Percentiles rank a stretch among this genome's conserved stretches.
phyloP scores from a whole-genome alignment of 441 rosid species.

The Hura crepitans region DNA sequence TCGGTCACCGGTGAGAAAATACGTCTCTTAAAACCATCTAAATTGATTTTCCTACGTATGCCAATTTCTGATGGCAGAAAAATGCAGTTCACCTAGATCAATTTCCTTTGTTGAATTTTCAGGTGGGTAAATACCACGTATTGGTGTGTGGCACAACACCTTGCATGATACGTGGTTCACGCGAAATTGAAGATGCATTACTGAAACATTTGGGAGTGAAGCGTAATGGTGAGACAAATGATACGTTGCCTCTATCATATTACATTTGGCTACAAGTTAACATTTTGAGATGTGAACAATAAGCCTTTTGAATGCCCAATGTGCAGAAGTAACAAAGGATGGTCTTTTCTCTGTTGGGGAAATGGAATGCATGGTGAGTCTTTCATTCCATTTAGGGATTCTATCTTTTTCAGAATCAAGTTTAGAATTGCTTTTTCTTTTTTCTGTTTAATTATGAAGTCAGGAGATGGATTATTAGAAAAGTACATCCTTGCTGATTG shows the following conservation, averaged over 20 bases:
- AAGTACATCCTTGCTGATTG: conserved; percentile 1
- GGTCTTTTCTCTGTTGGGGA: conserved; percentile 98
- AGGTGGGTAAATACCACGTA: conserved; percentile 97
- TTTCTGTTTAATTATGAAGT: conserved; percentile 6
- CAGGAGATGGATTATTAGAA: not conserved
- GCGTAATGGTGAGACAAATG: conserved; percentile 65
- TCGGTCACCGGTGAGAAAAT: conserved; percentile 63
- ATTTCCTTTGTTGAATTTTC: conserved; percentile 26
- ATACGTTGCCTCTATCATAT: conserved; percentile 8
- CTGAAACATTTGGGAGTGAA: conserved; percentile 93
- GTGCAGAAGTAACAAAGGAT: conserved; percentile 92
- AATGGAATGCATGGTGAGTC: conserved; percentile 98
- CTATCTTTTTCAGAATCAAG: not conserved
- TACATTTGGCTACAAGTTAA: not conserved
- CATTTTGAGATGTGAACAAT: conserved; percentile 20
- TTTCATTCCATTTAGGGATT: conserved; percentile 12
- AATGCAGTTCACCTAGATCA: conserved; percentile 19
- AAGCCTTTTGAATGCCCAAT: conserved; percentile 13
- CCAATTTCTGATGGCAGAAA: conserved; percentile 10
- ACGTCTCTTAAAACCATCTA: not conserved
- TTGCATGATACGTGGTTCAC: conserved; percentile 95
- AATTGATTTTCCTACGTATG: not conserved
- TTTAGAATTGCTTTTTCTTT: not conserved
- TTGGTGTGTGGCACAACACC: conserved; percentile 99
- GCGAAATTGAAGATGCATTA: conserved; percentile 81